Conservation (phyloP, 805 yeast genomes). For the Teunomyces atbi region DNA sequence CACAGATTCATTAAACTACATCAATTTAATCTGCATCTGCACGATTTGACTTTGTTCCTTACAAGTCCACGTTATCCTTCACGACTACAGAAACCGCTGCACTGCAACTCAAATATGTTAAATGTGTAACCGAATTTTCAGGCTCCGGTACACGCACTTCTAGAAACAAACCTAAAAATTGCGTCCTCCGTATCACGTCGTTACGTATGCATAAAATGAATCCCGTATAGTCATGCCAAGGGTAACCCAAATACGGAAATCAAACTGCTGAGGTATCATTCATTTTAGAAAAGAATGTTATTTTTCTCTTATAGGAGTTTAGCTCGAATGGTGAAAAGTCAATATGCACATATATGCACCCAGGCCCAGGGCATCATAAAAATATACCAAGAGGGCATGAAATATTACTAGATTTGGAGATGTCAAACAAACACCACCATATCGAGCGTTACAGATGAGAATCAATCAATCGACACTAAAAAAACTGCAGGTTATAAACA, state of each 20-base stretch:
- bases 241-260: background rate
- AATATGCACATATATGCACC: conserved; percentile 2
- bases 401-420: conserved; percentile 1
- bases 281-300: conserved; percentile 1
- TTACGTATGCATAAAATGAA: background rate
- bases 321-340: background rate
- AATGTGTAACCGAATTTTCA: background rate
- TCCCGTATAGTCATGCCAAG: background rate
- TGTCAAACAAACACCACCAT: conserved; percentile 2
- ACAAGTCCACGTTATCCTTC: conserved; percentile 1
- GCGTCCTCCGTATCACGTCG: background rate
- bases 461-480: conserved; percentile 1
- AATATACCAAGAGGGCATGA: background rate
- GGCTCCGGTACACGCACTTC: background rate
- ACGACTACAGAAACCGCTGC: background rate
- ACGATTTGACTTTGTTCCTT: conserved; percentile 1
- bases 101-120: background rate
- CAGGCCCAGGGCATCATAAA: background rate
- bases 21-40: conserved; percentile 1
- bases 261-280: background rate
- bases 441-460: background rate
- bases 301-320: background rate
- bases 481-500: conserved; percentile 1
- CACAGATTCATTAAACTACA: background rate
- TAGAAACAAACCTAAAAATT: background rate